Percentiles rank a stretch among this genome's conserved stretches.
Conservation (phyloP, 495 filamentous ascomycete species). For the Lophium mytilinum region DNA sequence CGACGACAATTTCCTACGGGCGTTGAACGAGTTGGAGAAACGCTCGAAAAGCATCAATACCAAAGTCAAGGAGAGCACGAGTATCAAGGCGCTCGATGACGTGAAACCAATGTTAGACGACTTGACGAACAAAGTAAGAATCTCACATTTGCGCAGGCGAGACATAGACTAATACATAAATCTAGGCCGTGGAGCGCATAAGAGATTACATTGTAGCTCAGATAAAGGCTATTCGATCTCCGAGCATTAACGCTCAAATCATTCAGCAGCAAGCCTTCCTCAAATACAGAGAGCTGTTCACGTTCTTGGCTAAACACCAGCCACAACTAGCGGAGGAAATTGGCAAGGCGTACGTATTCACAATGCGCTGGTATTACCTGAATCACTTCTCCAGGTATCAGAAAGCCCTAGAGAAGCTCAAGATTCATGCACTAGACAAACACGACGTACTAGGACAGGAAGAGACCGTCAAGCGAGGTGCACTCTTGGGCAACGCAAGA, state of each 20-base stretch:
- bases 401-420: slow-evolving; percentile 73
- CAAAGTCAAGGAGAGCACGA: slow-evolving; percentile 48
- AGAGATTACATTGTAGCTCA: slow-evolving; percentile 88
- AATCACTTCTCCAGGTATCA: slow-evolving; percentile 88
- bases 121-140: slow-evolving; percentile 67
- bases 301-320: slow-evolving; percentile 74
- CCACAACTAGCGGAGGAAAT: slow-evolving; percentile 75
- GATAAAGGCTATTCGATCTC: slow-evolving; percentile 84
- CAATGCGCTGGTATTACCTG: slow-evolving; percentile 96
- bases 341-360: slow-evolving; percentile 90
- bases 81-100: slow-evolving; percentile 70
- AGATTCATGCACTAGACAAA: slow-evolving; percentile 72
- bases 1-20: slow-evolving; percentile 82
- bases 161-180: slow-evolving; percentile 31
- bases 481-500: slow-evolving; percentile 24
- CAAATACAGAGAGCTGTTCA: slow-evolving; percentile 76
- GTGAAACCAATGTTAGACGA: slow-evolving; percentile 76
- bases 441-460: slow-evolving; percentile 78
- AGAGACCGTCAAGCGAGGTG: slow-evolving; percentile 39
- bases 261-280: slow-evolving; percentile 88
- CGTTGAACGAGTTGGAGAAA: slow-evolving; percentile 75
- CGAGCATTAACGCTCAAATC: slow-evolving; percentile 91
- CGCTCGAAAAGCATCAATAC: slow-evolving; percentile 64
- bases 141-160: slow-evolving; percentile 9
- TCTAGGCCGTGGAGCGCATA: slow-evolving; percentile 76